These are phyloP conservation scores for Cryptococcus sp. DNA, from an alignment of 1,284 basidiomycete genomes.

Conservation along the genomic window DNA sequence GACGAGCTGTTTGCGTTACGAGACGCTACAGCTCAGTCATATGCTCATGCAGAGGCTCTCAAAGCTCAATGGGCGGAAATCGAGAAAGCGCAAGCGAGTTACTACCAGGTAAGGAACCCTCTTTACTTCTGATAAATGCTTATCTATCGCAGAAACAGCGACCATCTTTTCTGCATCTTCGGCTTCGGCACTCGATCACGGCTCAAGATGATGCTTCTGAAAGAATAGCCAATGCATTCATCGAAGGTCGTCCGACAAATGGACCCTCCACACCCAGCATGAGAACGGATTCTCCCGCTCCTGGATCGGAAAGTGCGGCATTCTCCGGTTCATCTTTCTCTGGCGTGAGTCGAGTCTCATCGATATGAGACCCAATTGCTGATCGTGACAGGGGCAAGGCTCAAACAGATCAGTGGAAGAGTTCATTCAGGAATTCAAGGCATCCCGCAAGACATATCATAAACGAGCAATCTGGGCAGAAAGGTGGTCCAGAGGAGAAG, in stretches of 20 bases:
- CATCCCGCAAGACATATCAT: slow-evolving; percentile 77
- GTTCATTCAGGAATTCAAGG: slow-evolving; percentile 82
- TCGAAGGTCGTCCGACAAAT: slow-evolving; percentile 54
- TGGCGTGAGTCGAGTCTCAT: not conserved
- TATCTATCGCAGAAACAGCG: slow-evolving; percentile 61
- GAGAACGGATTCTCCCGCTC: slow-evolving; percentile 46
- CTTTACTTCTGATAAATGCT: not conserved
- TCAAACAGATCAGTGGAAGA: slow-evolving; percentile 59
- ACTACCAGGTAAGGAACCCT: slow-evolving; percentile 66
- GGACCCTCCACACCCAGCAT: not conserved
- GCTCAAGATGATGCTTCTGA: slow-evolving; percentile 86
- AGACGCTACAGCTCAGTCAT: slow-evolving; percentile 73
- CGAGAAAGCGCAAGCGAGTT: slow-evolving; percentile 76
- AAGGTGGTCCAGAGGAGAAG: slow-evolving; percentile 75
- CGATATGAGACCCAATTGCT: not conserved
- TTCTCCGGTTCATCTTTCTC: slow-evolving; percentile 47
- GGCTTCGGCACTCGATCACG: slow-evolving; percentile 75
- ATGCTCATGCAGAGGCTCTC: slow-evolving; percentile 72
- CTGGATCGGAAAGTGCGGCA: slow-evolving; percentile 41
- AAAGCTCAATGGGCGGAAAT: slow-evolving; percentile 77
- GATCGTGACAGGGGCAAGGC: slow-evolving; percentile 6
- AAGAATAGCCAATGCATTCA: slow-evolving; percentile 69
- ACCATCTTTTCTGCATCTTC: slow-evolving; percentile 77
- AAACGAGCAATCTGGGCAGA: slow-evolving; percentile 84
- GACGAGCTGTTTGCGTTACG: slow-evolving; percentile 67